Conservation (phyloP, 1,139 yeast genomes). For the Tardiomyces digboiensis region DNA sequence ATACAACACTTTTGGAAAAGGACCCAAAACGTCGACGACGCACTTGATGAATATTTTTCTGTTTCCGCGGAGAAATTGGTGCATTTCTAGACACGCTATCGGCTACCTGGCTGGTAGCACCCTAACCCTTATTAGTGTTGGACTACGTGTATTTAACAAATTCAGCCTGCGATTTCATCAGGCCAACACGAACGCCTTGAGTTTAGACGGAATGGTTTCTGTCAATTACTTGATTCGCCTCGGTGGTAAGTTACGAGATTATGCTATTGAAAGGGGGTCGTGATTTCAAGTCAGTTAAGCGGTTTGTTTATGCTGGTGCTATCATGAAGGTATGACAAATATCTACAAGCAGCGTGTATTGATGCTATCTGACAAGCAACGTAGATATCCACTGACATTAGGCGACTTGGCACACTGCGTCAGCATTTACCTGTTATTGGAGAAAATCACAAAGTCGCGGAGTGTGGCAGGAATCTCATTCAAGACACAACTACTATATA, state of each 20-base stretch:
- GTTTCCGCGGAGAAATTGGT: neutral
- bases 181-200: no score
- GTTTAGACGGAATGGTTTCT: neutral
- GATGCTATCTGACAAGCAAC: neutral
- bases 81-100: neutral
- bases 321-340: no score
- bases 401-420: slow-evolving; percentile 78
- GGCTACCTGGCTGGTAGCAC: neutral
- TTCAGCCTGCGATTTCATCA: no score
- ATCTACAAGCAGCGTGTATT: no score
- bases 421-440: slow-evolving; percentile 66
- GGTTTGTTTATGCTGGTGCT: no score
- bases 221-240: neutral
- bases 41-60: neutral
- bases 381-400: neutral
- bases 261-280: no score
- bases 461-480: slow-evolving; percentile 81
- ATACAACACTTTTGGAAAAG: slow-evolving; percentile 10
- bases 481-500: slow-evolving; percentile 79
- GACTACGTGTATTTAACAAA: neutral
- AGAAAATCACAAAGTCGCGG: slow-evolving; percentile 53
- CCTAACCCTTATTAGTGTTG: neutral
- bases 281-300: no score
- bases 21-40: neutral
- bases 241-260: neutral